A percentile compares a stretch with the other conserved stretches of the same genome.
Evolutionary conservation across 495 filamentous ascomycete genomes (phyloP).

Genomic region (Penicillium daleae): DNA sequence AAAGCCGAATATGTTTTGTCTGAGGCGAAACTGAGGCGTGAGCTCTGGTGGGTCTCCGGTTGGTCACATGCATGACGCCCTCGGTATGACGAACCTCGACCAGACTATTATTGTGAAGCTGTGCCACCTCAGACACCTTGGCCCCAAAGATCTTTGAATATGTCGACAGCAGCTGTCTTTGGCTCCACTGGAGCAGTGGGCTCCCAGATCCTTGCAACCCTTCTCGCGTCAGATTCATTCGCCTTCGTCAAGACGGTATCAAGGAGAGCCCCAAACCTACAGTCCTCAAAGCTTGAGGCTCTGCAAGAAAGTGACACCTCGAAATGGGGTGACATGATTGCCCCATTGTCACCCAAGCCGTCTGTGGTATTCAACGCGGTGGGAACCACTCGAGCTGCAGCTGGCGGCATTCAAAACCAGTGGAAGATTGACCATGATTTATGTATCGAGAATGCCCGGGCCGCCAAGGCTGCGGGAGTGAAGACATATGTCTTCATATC

Average conservation of each 20-base stretch:
- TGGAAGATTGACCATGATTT: slow-evolving; percentile 56
- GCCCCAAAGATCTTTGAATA: slow-evolving; percentile 1
- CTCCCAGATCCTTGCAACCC: slow-evolving; percentile 57
- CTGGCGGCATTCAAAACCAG: slow-evolving; percentile 52
- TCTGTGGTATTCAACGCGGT: slow-evolving; percentile 52
- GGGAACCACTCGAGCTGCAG: slow-evolving; percentile 48
- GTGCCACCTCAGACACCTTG: not conserved
- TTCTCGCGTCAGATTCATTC: slow-evolving; percentile 49
- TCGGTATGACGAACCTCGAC: not conserved
- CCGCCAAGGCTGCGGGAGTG: slow-evolving; percentile 54
- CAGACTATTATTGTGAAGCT: not conserved
- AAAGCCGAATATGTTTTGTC: not conserved
- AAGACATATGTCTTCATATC: slow-evolving; percentile 55
- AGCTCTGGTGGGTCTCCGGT: not conserved
- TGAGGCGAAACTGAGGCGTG: no score
- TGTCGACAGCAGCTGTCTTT: slow-evolving; percentile 53
- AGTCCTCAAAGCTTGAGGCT: slow-evolving; percentile 52
- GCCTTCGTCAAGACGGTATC: slow-evolving; percentile 60
- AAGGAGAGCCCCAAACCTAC: slow-evolving; percentile 51
- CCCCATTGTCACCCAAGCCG: slow-evolving; percentile 39
- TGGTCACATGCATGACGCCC: not conserved
- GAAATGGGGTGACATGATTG: slow-evolving; percentile 39
- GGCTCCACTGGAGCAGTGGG: slow-evolving; percentile 63
- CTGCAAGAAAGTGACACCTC: slow-evolving; percentile 34
- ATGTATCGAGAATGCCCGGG: slow-evolving; percentile 49